phyloP scores from a whole-genome alignment of 805 yeast genomes.

The Yarrowia yakushimensis region DNA sequence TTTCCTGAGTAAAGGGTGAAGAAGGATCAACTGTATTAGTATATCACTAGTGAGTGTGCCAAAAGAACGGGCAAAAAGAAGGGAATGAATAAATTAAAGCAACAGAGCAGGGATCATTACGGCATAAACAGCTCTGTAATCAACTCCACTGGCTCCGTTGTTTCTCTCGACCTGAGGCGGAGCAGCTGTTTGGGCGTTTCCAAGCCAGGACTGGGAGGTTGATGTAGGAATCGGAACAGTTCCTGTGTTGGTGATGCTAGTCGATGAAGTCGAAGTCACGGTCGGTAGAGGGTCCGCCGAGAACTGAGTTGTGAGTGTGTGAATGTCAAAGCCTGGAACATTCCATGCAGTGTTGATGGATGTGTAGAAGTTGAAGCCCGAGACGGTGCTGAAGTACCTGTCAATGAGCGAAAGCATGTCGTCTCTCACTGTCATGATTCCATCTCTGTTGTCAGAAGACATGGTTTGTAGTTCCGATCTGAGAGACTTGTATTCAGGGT shows the following conservation, averaged over 20 bases:
- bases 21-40: not conserved
- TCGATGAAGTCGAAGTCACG: not conserved
- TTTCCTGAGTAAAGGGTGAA: no score
- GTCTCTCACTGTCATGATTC: not conserved
- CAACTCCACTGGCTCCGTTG: not conserved
- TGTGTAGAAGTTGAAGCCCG: conserved; percentile 4
- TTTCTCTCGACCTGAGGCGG: not conserved
- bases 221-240: not conserved
- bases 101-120: not conserved
- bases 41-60: no score
- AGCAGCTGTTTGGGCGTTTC: not conserved
- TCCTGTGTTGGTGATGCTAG: not conserved
- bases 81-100: not conserved
- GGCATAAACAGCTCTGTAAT: not conserved
- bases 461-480: not conserved
- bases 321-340: not conserved
- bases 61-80: not conserved
- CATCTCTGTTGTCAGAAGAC: not conserved
- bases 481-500: not conserved
- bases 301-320: conserved; percentile 1
- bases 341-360: not conserved
- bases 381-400: conserved; percentile 3
- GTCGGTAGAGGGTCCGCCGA: conserved; percentile 2
- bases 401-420: conserved; percentile 3
- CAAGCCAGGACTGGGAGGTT: not conserved